phyloP scores from a whole-genome alignment of 805 yeast genomes.

The Yamadazyma kitorensis region DNA sequence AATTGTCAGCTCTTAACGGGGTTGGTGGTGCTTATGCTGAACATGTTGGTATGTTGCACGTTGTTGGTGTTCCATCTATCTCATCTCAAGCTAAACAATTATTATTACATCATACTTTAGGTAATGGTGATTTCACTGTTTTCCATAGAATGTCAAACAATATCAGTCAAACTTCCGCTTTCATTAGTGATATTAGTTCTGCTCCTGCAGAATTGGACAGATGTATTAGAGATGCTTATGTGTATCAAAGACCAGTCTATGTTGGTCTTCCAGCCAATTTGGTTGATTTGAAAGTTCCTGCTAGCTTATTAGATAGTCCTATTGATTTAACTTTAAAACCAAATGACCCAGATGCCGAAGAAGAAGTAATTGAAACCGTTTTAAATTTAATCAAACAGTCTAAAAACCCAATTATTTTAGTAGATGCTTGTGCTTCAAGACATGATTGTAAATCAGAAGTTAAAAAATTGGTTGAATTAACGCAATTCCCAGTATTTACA shows the following conservation, averaged over 20 bases:
- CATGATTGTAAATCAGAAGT: conserved; percentile 36
- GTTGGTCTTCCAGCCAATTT: conserved; percentile 39
- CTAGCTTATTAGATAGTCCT: conserved; percentile 32
- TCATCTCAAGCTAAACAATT: conserved; percentile 40
- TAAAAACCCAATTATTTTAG: conserved; percentile 34
- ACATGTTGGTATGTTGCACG: conserved; percentile 39
- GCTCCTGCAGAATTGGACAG: conserved; percentile 40
- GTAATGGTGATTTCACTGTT: conserved; percentile 41
- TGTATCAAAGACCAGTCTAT: conserved; percentile 39
- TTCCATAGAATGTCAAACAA: conserved; percentile 41
- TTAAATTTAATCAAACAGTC: conserved; percentile 24
- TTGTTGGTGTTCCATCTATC: conserved; percentile 39
- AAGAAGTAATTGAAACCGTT: conserved; percentile 32
- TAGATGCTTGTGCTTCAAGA: conserved; percentile 41
- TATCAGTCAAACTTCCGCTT: conserved; percentile 36
- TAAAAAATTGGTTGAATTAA: conserved; percentile 29
- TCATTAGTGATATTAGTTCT: conserved; percentile 29
- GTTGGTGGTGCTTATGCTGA: conserved; percentile 42
- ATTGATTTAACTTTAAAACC: conserved; percentile 31
- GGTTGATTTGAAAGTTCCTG: conserved; percentile 37
- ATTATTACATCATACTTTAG: conserved; percentile 43
- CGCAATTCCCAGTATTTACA: conserved; percentile 39
- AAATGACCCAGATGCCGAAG: conserved; percentile 36
- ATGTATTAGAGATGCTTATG: conserved; percentile 36
- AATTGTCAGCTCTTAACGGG: conserved; percentile 37